Percentiles rank a stretch among this genome's conserved stretches.
These are phyloP conservation scores for Colletotrichum orchidophilum DNA, from an alignment of 2,329 filamentous ascomycete species.

Conservation along the genomic window DNA sequence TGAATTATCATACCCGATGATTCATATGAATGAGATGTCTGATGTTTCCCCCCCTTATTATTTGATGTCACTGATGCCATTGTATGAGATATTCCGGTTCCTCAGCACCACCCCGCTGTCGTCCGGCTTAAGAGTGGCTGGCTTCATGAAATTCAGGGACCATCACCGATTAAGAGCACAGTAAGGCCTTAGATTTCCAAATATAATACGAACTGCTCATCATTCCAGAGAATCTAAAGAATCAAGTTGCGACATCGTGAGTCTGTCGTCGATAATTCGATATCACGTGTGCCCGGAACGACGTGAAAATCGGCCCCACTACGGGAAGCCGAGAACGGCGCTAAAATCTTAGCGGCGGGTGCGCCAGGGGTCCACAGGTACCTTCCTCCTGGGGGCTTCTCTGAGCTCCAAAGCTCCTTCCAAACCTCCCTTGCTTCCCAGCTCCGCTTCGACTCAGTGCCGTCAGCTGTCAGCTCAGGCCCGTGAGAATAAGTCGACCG, in stretches of 20 bases:
- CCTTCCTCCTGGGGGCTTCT: neutral
- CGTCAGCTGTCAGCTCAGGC: neutral
- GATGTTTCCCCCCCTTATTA: neutral
- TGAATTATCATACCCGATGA: neutral
- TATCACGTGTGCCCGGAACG: neutral
- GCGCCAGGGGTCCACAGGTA: neutral
- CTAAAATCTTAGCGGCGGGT: slow-evolving; percentile 1
- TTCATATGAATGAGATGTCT: neutral
- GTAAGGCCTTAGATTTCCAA: neutral
- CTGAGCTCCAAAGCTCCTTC: neutral
- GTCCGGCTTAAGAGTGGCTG: neutral
- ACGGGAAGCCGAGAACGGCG: neutral
- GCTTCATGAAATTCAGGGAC: neutral
- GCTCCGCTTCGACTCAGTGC: no score
- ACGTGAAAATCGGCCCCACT: neutral
- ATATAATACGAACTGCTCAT: neutral
- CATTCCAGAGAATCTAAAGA: neutral
- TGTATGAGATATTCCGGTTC: neutral
- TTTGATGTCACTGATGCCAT: neutral
- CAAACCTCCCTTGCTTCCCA: neutral
- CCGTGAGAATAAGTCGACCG: neutral
- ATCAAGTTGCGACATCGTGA: neutral
- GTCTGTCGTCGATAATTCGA: neutral
- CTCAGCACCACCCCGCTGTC: no score
- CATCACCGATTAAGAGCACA: no score